A percentile compares a stretch with the other conserved stretches of the same genome.
phyloP scores from a whole-genome alignment of 2,329 filamentous ascomycete species.

The Venturia pyrina region DNA sequence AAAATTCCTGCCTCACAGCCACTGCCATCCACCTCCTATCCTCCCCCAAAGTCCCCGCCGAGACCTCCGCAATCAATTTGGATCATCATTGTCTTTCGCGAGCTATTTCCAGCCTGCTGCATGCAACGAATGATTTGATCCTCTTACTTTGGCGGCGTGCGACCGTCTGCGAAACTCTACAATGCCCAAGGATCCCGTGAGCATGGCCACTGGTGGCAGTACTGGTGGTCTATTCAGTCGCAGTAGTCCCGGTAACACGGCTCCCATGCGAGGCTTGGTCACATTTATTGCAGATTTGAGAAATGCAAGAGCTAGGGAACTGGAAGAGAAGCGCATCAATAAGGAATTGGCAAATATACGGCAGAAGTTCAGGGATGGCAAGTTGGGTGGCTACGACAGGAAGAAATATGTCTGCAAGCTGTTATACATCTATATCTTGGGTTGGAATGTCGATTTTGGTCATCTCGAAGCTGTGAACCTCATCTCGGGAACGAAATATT shows the following conservation, averaged over 20 bases:
- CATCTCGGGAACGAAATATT: slow-evolving; percentile 94
- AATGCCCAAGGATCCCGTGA: slow-evolving; percentile 10
- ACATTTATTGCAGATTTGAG: slow-evolving; percentile 96
- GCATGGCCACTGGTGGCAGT: slow-evolving; percentile 11
- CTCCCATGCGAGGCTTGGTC: slow-evolving; percentile 52
- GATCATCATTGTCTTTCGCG: not conserved
- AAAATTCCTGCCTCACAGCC: not conserved
- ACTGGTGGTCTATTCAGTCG: slow-evolving; percentile 29
- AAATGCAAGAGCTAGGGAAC: slow-evolving; percentile 86
- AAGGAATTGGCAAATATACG: slow-evolving; percentile 98
- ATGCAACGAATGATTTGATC: slow-evolving; percentile 4
- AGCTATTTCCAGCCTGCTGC: not conserved
- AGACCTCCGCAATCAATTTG: slow-evolving; percentile 2
- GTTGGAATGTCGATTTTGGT: slow-evolving; percentile 98
- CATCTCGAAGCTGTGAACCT: slow-evolving; percentile 97
- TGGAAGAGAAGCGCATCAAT: slow-evolving; percentile 99
- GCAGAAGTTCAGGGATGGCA: slow-evolving; percentile 51
- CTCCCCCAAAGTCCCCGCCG: not conserved
- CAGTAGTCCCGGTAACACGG: slow-evolving; percentile 30
- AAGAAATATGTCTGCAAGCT: slow-evolving; percentile 99
- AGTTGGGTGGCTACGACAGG: slow-evolving; percentile 91
- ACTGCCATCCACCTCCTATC: not conserved
- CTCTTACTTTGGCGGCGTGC: not conserved
- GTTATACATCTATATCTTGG: slow-evolving; percentile 96
- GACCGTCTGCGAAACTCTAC: slow-evolving; percentile 1